Base-by-base conservation (phyloP, 2,329 filamentous ascomycete species). In the Pleoardoris graminearum region DNA sequence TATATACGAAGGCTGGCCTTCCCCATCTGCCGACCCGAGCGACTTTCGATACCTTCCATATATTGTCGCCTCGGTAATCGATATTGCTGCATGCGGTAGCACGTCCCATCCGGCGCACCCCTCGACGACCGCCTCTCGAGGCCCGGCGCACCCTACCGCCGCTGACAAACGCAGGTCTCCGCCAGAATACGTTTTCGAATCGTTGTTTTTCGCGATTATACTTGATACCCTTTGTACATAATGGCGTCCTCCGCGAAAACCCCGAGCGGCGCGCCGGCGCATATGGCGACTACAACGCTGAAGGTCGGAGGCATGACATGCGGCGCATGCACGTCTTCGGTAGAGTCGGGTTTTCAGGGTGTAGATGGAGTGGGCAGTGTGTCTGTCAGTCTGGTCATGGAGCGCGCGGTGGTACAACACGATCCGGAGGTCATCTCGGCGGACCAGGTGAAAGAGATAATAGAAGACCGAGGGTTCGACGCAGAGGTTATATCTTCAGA, bases 251-350 rank as follows among this genome's bases (percentile, higher is more conserved):
- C 60, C 10, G 35, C 47, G 35, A 49, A 57, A 22, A 21, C 60
- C 29, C 38, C 62, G n/a, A 59, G 46, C 29, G 52, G 61, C 60
- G 59, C 67, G 27, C 80, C 81, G 30, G 77, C 82, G 54, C 70
- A 72, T 50, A 88, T 95, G 85, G 90, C 90, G 33, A 96, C 90
- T 11, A 97, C 94, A 27, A 97, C 92, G 17, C 77, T 99, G 55
- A 90, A 88, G 67, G 88, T 99, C 35, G 91, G 89, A 61, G 94
- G 94, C 63, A 99, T 82, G 79, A 83, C 81, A 59, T 99, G 94
- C 77, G 92, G 93, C 69, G 88, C 93, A 63, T 99, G 94, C 73
- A 97, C 93, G 23, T 95, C 92, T 38, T 88, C 94, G n/a, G 88
- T 99, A 63, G 93, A 97, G 80, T 85, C 88, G 54, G 94, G 89